Base-by-base conservation (phyloP, 768 basidiomycete genomes). In the Pholiota molesta region DNA sequence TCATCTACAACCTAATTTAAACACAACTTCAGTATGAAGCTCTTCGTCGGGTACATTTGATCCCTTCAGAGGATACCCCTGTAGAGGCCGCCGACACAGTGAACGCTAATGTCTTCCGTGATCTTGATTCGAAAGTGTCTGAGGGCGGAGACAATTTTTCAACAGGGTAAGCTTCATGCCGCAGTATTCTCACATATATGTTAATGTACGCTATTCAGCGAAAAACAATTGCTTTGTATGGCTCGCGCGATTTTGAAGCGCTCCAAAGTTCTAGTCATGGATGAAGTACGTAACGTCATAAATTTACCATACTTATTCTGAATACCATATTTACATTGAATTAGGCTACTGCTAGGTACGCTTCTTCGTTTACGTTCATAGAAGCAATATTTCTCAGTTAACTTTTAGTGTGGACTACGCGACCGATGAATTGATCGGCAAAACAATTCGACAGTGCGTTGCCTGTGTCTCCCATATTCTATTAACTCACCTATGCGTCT, bases 181-280 rank as follows among this genome's bases (percentile, higher is more conserved):
- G 17, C 17, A 17, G 4, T 33, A 9, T 3, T 37, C 26, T 16
- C 37, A 13, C 11, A 39, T 33, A 29, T 44, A 19, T n/a, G n/a
- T 44, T 44, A 35, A n/a, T 35, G 45, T 35, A 37, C 40, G 28
- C 35, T 19, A 26, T 52, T 2, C 37, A 69, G 68, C 19, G 90
- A 94, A 75, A 93, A 92, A 68, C 92, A 94, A 72, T 73, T 94
- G 21, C 79, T 93, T 13, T 92, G 91, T 71, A 92, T 94, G 91
- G 92, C 92, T 8, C 82, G 92, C 51, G 92, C 92, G 3, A 90
- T 94, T 56, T 72, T 94, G 39, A 88, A 88, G 68, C 79, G 89
- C 5, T 88, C 90, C 44, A 90, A 82, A 68, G 78, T 94, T 19
- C 71, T 94, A 35, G 81, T 94, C 64, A 92, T 93, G 92, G 92